A percentile compares a stretch with the other conserved stretches of the same genome.
These are phyloP conservation scores for Nothopassalora personata DNA, from an alignment of 2,329 filamentous ascomycete species.

Conservation along the genomic window DNA sequence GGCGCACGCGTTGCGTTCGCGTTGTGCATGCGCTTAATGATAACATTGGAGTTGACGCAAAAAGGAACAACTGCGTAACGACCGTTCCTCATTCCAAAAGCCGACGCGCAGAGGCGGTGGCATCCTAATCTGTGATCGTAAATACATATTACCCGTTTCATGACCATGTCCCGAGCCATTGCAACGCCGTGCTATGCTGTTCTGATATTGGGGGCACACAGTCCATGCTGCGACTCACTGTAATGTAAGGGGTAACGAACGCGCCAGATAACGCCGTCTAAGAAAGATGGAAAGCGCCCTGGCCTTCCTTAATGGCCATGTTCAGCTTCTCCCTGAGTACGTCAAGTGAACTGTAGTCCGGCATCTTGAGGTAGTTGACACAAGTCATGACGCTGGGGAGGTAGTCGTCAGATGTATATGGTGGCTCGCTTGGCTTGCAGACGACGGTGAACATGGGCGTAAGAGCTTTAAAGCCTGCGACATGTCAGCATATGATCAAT, in stretches of 20 bases:
- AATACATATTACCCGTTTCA: constrained; percentile 1
- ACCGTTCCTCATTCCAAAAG: constrained; percentile 7
- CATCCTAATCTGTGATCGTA: constrained; percentile 2
- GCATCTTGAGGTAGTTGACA: constrained; percentile 97
- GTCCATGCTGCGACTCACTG: background rate
- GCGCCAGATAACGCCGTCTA: constrained; percentile 14
- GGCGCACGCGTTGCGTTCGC: too few relatives aligned
- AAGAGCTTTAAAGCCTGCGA: constrained; percentile 83
- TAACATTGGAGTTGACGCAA: background rate
- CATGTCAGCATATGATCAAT: constrained; percentile 14
- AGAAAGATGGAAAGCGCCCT: constrained; percentile 87
- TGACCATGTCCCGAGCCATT: background rate
- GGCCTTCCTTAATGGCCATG: constrained; percentile 87
- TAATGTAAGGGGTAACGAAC: background rate
- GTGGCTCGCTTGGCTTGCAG: constrained; percentile 95
- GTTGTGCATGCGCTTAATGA: too few relatives aligned
- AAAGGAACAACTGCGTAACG: background rate
- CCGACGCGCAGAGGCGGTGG: background rate
- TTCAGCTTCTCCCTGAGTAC: constrained; percentile 72
- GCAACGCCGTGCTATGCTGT: background rate
- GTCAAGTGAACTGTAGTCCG: constrained; percentile 79
- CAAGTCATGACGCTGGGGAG: constrained; percentile 99
- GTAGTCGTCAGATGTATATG: constrained; percentile 91
- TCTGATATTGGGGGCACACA: background rate
- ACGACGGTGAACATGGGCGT: constrained; percentile 99